Conservation (phyloP, 179 eudicot species). For the Patellifolia procumbens region DNA sequence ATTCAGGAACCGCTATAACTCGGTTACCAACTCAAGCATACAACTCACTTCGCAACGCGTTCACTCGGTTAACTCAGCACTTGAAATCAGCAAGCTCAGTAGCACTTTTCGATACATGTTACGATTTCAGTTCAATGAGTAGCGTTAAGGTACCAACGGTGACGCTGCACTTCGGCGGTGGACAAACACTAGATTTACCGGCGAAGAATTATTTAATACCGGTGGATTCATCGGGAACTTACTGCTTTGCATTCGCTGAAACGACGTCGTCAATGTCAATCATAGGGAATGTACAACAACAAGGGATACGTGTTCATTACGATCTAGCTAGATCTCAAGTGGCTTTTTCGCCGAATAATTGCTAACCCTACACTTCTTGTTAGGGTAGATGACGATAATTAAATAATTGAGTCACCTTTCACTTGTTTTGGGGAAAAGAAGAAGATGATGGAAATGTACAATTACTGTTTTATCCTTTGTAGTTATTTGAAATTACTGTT, state of each 20-base stretch:
- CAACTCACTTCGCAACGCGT: slow-evolving; percentile 64
- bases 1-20: slow-evolving; percentile 86
- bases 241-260: slow-evolving; percentile 89
- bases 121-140: slow-evolving; percentile 65
- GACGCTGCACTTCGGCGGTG: slow-evolving; percentile 63
- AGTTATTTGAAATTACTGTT: neutral
- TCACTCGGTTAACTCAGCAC: slow-evolving; percentile 42
- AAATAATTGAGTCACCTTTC: neutral
- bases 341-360: slow-evolving; percentile 37
- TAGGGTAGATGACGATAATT: neutral
- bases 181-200: slow-evolving; percentile 53
- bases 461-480: slow-evolving; percentile 13
- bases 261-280: slow-evolving; percentile 75
- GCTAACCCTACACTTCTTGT: slow-evolving; percentile 16
- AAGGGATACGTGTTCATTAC: slow-evolving; percentile 79
- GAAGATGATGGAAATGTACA: slow-evolving; percentile 6
- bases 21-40: slow-evolving; percentile 70
- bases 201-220: slow-evolving; percentile 90
- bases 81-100: slow-evolving; percentile 42
- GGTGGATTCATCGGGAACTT: slow-evolving; percentile 69
- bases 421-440: too few relatives aligned
- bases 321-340: slow-evolving; percentile 52
- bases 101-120: slow-evolving; percentile 89
- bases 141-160: slow-evolving; percentile 88
- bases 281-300: slow-evolving; percentile 92